Evolutionary conservation across 495 filamentous ascomycete species (phyloP).

Genomic region (Penicillium psychrofluorescens): DNA sequence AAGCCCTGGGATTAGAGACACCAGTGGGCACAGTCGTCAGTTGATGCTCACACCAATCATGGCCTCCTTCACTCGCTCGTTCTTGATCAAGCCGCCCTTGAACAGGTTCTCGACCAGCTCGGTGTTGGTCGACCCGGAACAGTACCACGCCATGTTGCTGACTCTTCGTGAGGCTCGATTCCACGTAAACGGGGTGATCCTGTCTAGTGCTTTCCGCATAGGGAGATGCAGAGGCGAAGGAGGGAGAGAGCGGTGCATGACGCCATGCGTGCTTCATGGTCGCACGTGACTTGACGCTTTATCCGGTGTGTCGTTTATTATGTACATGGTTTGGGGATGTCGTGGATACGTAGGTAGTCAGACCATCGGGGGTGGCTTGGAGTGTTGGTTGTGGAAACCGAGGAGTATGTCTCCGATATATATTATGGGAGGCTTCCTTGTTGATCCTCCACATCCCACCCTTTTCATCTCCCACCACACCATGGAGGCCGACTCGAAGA

Average conservation of each 20-base stretch:
- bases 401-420: no score
- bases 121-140: constrained; percentile 68
- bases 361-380: no score
- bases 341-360: no score
- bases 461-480: background rate
- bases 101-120: constrained; percentile 76
- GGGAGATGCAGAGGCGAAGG: background rate
- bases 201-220: no score
- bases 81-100: constrained; percentile 62
- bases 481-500: constrained; percentile 11
- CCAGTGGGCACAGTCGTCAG: background rate
- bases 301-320: background rate
- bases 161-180: no score
- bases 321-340: background rate
- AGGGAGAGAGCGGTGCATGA: constrained; percentile 2
- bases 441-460: background rate
- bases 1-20: background rate
- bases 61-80: constrained; percentile 62
- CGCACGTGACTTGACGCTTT: constrained; percentile 3
- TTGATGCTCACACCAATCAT: constrained; percentile 58
- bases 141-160: constrained; percentile 78
- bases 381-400: no score
- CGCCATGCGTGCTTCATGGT: constrained; percentile 14
- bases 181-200: no score
- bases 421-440: no score